phyloP scores from a whole-genome alignment of 768 basidiomycete genomes.

The Serendipita sp. region DNA sequence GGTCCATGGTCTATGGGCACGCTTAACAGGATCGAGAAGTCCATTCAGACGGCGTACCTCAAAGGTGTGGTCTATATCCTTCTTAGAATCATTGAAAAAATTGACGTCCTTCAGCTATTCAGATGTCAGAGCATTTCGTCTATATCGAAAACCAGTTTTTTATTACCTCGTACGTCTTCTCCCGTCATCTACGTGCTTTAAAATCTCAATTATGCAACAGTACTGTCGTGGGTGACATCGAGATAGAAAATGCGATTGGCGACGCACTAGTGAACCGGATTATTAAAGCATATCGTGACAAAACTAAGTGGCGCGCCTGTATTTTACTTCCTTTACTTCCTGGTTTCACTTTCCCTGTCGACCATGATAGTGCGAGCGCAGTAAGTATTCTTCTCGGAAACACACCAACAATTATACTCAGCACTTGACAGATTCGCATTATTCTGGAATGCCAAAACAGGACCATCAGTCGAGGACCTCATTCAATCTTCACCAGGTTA shows the following conservation, averaged over 20 bases:
- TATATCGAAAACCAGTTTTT: conserved; percentile 97
- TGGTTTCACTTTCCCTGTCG: conserved; percentile 85
- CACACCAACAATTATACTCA: not conserved
- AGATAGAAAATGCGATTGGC: conserved; percentile 85
- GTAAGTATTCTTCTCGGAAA: conserved; percentile 28
- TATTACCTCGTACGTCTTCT: conserved; percentile 55
- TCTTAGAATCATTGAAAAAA: conserved; percentile 3
- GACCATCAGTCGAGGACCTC: conserved; percentile 71
- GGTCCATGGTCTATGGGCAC: conserved; percentile 97
- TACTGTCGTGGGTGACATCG: conserved; percentile 69
- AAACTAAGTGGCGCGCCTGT: conserved; percentile 79
- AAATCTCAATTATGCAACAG: conserved; percentile 21
- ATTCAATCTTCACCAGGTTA: conserved; percentile 79
- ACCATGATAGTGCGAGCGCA: conserved; percentile 82
- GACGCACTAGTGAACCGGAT: conserved; percentile 87
- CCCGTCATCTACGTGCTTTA: not conserved
- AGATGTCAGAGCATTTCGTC: conserved; percentile 89
- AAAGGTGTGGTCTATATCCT: conserved; percentile 37
- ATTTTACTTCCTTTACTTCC: conserved; percentile 84
- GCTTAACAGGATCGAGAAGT: conserved; percentile 64
- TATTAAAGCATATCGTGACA: conserved; percentile 66
- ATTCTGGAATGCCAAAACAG: conserved; percentile 92
- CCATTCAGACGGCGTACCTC: conserved; percentile 87
- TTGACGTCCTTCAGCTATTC: conserved; percentile 44
- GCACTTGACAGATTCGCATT: conserved; percentile 53